Conservation (phyloP, 352 stramenopile species). For the Phytophthora cactorum region DNA sequence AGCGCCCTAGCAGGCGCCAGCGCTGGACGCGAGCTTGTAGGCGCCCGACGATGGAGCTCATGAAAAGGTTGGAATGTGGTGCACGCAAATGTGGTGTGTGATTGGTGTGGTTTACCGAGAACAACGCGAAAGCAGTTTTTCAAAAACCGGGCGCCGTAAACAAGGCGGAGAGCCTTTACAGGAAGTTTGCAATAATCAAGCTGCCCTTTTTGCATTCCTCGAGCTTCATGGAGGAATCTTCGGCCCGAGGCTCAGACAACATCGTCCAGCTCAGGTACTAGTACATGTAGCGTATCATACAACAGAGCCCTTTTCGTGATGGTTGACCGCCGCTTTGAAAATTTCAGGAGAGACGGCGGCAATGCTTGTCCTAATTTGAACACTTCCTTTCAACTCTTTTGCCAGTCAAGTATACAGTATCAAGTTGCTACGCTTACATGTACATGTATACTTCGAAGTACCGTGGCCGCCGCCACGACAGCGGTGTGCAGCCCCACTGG, state of each 20-base stretch:
- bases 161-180: background rate
- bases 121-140: constrained; percentile 23
- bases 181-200: background rate
- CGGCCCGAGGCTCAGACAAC: background rate
- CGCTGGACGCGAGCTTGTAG: constrained; percentile 56
- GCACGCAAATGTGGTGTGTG: constrained; percentile 3
- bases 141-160: background rate
- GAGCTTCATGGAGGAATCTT: constrained; percentile 5
- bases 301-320: background rate
- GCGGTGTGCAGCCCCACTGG: no score
- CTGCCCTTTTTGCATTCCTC: background rate
- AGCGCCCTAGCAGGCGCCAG: constrained; percentile 71
- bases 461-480: no score
- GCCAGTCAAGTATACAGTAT: background rate
- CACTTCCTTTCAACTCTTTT: constrained; percentile 4
- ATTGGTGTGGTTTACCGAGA: constrained; percentile 3
- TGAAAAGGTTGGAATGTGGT: background rate
- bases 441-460: no score
- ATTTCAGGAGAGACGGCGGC: constrained; percentile 7
- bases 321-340: background rate
- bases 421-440: no score
- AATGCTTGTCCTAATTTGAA: background rate
- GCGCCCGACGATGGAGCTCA: constrained; percentile 44
- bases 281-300: background rate
- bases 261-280: background rate